A percentile compares a stretch with the other conserved stretches of the same genome.
These are phyloP conservation scores for Cymbopogon citratus DNA, from an alignment of 176 grass and related monocot species.

Conservation along the genomic window DNA sequence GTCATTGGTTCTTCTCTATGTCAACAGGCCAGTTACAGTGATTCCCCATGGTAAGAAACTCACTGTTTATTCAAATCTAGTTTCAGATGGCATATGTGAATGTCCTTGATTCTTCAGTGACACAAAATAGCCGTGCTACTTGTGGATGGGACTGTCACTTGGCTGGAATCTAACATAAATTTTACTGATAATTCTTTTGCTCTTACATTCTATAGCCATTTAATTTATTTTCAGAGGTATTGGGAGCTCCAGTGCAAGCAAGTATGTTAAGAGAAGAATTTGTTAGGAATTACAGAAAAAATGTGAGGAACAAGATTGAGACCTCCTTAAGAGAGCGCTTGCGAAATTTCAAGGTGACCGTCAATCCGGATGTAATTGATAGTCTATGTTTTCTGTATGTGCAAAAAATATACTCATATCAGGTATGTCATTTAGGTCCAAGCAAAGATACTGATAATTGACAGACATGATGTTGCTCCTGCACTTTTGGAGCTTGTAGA, in stretches of 20 bases:
- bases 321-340: not conserved
- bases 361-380: not conserved
- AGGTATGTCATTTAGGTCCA: not conserved
- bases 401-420: not conserved
- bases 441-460: not conserved
- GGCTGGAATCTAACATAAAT: not conserved
- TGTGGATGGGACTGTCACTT: not conserved
- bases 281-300: not conserved
- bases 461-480: not conserved
- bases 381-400: not conserved
- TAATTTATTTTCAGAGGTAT: constrained; percentile 20
- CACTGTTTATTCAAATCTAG: not conserved
- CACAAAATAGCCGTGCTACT: not conserved
- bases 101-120: not conserved
- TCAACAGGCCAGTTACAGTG: not conserved
- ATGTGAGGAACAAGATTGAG: not conserved
- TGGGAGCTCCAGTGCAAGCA: not conserved
- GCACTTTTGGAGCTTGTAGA: not conserved
- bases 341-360: not conserved
- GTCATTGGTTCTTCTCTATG: constrained; percentile 5
- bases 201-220: constrained; percentile 16
- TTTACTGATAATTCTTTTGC: not conserved
- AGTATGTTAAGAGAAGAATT: not conserved
- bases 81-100: not conserved
- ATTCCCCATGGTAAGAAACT: constrained; percentile 5